phyloP scores from a whole-genome alignment of 2,329 filamentous ascomycete genomes.

The Fusarium sp. region DNA sequence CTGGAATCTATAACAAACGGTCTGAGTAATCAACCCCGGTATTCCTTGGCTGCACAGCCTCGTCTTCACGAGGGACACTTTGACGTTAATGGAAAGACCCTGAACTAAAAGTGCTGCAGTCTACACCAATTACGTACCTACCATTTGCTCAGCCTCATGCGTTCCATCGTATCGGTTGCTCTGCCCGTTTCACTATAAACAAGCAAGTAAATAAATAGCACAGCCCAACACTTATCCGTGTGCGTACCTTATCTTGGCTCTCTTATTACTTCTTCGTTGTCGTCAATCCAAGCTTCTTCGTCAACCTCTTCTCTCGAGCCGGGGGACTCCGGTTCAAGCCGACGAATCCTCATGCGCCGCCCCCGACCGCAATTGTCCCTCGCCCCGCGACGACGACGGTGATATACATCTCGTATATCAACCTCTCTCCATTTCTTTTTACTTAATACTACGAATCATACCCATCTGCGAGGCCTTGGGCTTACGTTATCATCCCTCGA shows the following conservation, averaged over 20 bases:
- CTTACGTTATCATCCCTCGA: constrained; percentile 26
- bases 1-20: constrained; percentile 13
- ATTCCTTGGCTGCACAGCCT: constrained; percentile 44
- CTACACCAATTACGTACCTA: constrained; percentile 37
- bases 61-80: constrained; percentile 37
- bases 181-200: constrained; percentile 19
- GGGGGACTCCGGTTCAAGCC: constrained; percentile 36
- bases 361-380: constrained; percentile 42
- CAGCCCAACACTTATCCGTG: constrained; percentile 8
- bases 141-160: constrained; percentile 46
- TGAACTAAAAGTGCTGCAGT: constrained; percentile 12
- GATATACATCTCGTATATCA: constrained; percentile 23
- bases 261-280: constrained; percentile 20
- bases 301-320: constrained; percentile 29
- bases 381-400: constrained; percentile 49
- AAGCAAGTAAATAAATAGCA: constrained; percentile 31
- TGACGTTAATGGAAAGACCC: constrained; percentile 26
- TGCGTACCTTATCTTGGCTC: constrained; percentile 10
- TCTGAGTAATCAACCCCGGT: constrained; percentile 21
- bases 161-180: constrained; percentile 19
- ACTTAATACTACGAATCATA: constrained; percentile 8
- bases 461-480: constrained; percentile 6
- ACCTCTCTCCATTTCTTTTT: constrained; percentile 10
- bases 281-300: constrained; percentile 17
- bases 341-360: constrained; percentile 46